Percentiles rank a stretch among this genome's conserved stretches.
phyloP scores from a whole-genome alignment of 495 filamentous ascomycete genomes.

The Extremus antarcticus region DNA sequence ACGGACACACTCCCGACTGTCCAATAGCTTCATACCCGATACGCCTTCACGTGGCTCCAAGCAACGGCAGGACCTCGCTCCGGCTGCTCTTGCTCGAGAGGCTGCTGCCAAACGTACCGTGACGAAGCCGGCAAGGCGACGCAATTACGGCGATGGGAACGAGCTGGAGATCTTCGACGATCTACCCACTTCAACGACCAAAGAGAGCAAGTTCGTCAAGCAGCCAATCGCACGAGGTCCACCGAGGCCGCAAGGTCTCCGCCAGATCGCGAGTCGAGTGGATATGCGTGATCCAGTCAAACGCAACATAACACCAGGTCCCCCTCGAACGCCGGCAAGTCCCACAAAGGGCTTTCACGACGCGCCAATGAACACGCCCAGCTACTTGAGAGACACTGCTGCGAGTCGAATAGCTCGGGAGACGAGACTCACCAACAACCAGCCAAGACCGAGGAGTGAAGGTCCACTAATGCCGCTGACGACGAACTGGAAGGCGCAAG shows the following conservation, averaged over 20 bases:
- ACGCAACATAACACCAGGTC: constrained; percentile 35
- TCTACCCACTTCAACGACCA: constrained; percentile 73
- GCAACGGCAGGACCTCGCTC: constrained; percentile 28
- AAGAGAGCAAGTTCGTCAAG: constrained; percentile 73
- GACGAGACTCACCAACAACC: constrained; percentile 40
- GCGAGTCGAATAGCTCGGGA: constrained; percentile 84
- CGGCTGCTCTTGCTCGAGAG: constrained; percentile 39
- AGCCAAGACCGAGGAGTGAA: constrained; percentile 25
- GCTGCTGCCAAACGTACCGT: constrained; percentile 54
- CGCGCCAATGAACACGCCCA: constrained; percentile 47
- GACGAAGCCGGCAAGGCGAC: constrained; percentile 55
- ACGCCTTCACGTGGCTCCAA: constrained; percentile 28
- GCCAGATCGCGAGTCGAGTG: constrained; percentile 22
- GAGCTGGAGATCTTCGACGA: constrained; percentile 93
- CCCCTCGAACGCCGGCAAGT: constrained; percentile 43
- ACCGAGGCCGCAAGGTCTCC: constrained; percentile 38
- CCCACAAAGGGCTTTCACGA: constrained; percentile 31
- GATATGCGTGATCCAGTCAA: constrained; percentile 15
- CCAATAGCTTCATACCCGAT: constrained; percentile 38
- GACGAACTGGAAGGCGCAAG: constrained; percentile 70
- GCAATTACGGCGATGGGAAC: constrained; percentile 81
- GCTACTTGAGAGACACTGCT: constrained; percentile 88
- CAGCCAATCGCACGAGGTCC: constrained; percentile 62
- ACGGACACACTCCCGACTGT: constrained; percentile 40
- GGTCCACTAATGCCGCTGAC: constrained; percentile 53